Conservation (phyloP, 768 basidiomycete species). For the Lentinus brumalis region DNA sequence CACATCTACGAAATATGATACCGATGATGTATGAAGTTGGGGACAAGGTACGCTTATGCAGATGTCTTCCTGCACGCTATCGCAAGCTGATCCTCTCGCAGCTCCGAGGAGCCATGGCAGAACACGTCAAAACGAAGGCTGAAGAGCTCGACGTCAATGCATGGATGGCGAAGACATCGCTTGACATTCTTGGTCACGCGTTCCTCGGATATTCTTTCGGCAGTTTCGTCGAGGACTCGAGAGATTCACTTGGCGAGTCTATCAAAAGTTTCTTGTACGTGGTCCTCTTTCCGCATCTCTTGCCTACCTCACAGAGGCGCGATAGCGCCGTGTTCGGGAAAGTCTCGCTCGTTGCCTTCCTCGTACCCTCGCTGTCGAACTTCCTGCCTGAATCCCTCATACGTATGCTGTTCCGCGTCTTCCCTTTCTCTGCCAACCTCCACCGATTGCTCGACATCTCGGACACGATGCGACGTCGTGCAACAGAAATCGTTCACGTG, state of each 20-base stretch:
- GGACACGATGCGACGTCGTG: constrained; percentile 37
- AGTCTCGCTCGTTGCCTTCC: not conserved
- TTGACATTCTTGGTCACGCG: not conserved
- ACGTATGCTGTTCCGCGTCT: too few relatives aligned
- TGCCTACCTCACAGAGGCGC: not conserved
- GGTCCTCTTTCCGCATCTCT: not conserved
- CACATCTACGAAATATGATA: too few relatives aligned
- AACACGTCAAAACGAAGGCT: too few relatives aligned
- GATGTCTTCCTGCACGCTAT: too few relatives aligned
- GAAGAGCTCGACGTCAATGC: not conserved
- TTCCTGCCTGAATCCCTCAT: too few relatives aligned
- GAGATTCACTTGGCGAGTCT: not conserved
- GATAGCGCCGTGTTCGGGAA: not conserved
- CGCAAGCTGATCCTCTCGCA: too few relatives aligned
- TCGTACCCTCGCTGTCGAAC: not conserved
- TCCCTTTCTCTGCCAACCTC: too few relatives aligned
- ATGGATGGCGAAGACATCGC: not conserved
- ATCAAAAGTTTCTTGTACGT: not conserved
- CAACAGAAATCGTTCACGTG: constrained; percentile 34
- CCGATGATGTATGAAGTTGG: too few relatives aligned
- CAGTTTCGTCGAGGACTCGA: not conserved
- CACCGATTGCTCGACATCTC: constrained; percentile 28
- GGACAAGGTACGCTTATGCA: too few relatives aligned
- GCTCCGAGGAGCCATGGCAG: too few relatives aligned
- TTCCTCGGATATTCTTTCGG: not conserved